Base-by-base conservation (phyloP, 345 rosid genomes). In the Boechera divaricarpa region DNA sequence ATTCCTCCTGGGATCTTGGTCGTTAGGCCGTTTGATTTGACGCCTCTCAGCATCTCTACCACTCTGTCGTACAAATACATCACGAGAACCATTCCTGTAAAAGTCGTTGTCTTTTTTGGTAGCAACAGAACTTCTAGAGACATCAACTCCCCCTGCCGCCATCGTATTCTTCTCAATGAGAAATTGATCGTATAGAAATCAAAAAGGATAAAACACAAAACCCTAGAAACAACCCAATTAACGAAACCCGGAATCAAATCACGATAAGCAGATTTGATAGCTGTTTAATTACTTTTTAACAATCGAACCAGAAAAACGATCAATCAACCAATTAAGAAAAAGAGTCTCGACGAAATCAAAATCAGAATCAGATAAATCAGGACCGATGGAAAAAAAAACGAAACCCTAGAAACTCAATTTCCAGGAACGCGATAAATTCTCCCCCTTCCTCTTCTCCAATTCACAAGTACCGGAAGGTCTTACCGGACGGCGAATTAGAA, bases 111-210 rank as follows among this genome's bases (percentile, higher is more conserved):
- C 80, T 70, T 77, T 77, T 77, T 77, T 55, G 58, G 49, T 80
- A 28, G 52, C 32, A 77, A 67, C 86, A 67, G 83, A 75, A 67
- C 87, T 84, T 76, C 85, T 85, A 15, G 84, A 84, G 36, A 89
- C 87, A 65, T 74, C 82, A 16, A 82, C 57, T 33, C 89, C 87
- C 74, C 97, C 92, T 87, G 93, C 85, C 77, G 91, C 93, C 97
- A 91, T 91, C 75, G 86, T 70, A 67, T 77, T 86, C 78, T 81
- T 82, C 85, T 81, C 92, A 86, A 82, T 81, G 76, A 81, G 85
- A 81, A 80, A 70, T 88, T 79, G 60, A 64, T 56, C 39, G 47
- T n/a, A 77, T 66, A 79, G 73, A 76, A 82, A 83, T 80, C 49
- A 77, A 63, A 32, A 33, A 62, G 32, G 2, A 54, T 12, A 63